phyloP scores from a whole-genome alignment of 768 basidiomycete genomes.

The Amanita exitialis region DNA sequence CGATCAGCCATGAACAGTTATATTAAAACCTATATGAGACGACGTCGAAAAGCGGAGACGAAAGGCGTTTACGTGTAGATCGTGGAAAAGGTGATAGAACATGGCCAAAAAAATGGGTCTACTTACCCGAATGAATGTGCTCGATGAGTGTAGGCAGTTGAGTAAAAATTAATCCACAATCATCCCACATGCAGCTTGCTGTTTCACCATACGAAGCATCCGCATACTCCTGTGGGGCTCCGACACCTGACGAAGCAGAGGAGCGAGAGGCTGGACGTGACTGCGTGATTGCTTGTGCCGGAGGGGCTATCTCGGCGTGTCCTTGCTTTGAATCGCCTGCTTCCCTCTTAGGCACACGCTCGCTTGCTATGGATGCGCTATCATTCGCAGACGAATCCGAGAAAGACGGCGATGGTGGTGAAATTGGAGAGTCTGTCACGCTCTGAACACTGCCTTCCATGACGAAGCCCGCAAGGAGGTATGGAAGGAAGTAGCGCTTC shows the following conservation, averaged over 20 bases:
- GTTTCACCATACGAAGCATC: constrained; percentile 35
- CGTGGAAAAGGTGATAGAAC: not conserved
- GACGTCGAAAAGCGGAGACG: constrained; percentile 1
- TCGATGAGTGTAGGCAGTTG: constrained; percentile 68
- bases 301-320: constrained; percentile 4
- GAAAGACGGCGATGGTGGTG: constrained; percentile 14
- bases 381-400: constrained; percentile 23
- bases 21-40: not conserved
- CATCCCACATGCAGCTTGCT: constrained; percentile 78
- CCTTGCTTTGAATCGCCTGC: not conserved
- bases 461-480: not conserved
- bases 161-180: constrained; percentile 65
- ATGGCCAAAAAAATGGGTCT: not conserved
- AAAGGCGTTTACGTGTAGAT: not conserved
- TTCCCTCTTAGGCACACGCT: constrained; percentile 3
- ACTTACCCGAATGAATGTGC: constrained; percentile 74
- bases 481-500: not conserved
- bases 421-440: constrained; percentile 5
- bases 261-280: constrained; percentile 19
- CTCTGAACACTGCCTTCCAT: constrained; percentile 5
- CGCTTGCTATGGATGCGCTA: constrained; percentile 12
- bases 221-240: constrained; percentile 7
- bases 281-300: not conserved
- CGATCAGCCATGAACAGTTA: constrained; percentile 1
- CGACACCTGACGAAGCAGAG: constrained; percentile 27